phyloP scores from a whole-genome alignment of 2,329 filamentous ascomycete species.

The Mycosphaerelloides madeirae region DNA sequence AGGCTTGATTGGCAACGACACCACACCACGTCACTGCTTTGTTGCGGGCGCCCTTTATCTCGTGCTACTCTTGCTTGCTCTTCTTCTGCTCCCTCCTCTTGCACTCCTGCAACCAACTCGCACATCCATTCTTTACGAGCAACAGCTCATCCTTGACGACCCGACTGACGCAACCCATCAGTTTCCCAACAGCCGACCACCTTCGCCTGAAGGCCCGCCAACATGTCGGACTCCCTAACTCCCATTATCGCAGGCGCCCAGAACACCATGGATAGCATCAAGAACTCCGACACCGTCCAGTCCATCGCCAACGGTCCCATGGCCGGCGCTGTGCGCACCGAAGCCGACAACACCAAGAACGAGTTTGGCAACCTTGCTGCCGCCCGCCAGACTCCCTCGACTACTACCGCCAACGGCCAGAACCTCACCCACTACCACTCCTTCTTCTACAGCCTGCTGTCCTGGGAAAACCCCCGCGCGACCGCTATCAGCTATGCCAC shows the following conservation, averaged over 20 bases:
- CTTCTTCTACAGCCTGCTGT: constrained; percentile 61
- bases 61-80: neutral
- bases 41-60: neutral
- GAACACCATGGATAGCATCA: constrained; percentile 44
- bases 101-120: neutral
- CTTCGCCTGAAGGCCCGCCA: constrained; percentile 4
- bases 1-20: neutral
- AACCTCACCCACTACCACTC: constrained; percentile 64
- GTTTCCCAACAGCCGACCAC: constrained; percentile 13
- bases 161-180: constrained; percentile 16
- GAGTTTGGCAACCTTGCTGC: constrained; percentile 57
- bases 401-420: constrained; percentile 56
- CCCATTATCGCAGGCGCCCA: constrained; percentile 40
- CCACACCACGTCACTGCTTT: constrained; percentile 5
- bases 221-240: constrained; percentile 10
- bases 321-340: constrained; percentile 53
- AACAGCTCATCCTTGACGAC: no score
- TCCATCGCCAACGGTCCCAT: constrained; percentile 50
- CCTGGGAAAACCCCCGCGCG: constrained; percentile 63
- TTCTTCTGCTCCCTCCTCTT: neutral
- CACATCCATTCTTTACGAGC: neutral
- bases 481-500: constrained; percentile 57
- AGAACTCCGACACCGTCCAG: constrained; percentile 49
- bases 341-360: constrained; percentile 52
- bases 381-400: constrained; percentile 49